Evolutionary conservation across 1,284 basidiomycete species (phyloP).

Genomic region (Ganoderma lingzhi): DNA sequence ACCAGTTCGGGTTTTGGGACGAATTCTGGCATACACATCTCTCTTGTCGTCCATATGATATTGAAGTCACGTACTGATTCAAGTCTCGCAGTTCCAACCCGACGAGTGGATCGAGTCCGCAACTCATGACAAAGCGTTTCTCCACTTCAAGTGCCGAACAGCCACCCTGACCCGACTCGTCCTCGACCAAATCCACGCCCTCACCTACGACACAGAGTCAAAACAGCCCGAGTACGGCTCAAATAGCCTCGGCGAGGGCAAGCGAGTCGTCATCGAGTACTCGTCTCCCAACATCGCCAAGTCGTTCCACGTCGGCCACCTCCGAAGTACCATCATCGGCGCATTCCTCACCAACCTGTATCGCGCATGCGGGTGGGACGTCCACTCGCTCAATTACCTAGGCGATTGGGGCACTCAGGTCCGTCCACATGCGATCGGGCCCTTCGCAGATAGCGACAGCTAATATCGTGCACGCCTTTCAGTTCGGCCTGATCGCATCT

Average conservation of each 20-base stretch:
- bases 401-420: constrained; percentile 96
- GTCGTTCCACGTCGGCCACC: constrained; percentile 97
- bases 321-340: constrained; percentile 98
- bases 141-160: constrained; percentile 83
- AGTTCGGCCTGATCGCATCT: constrained; percentile 90
- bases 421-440: neutral
- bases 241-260: constrained; percentile 80
- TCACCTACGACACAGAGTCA: constrained; percentile 68
- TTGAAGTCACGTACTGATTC: constrained; percentile 8
- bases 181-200: constrained; percentile 82
- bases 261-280: constrained; percentile 88
- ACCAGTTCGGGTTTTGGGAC: no score
- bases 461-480: neutral
- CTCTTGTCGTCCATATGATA: no score
- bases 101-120: constrained; percentile 76
- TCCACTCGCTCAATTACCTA: constrained; percentile 92
- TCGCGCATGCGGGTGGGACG: constrained; percentile 94
- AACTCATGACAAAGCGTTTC: constrained; percentile 79
- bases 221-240: constrained; percentile 75
- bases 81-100: constrained; percentile 62
- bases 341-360: constrained; percentile 94
- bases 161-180: constrained; percentile 78
- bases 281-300: constrained; percentile 99
- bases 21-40: no score
- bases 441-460: neutral